A percentile compares a stretch with the other conserved stretches of the same genome.
Conservation (phyloP, 2,329 filamentous ascomycete species). For the Orbilia blumenaviensis region DNA sequence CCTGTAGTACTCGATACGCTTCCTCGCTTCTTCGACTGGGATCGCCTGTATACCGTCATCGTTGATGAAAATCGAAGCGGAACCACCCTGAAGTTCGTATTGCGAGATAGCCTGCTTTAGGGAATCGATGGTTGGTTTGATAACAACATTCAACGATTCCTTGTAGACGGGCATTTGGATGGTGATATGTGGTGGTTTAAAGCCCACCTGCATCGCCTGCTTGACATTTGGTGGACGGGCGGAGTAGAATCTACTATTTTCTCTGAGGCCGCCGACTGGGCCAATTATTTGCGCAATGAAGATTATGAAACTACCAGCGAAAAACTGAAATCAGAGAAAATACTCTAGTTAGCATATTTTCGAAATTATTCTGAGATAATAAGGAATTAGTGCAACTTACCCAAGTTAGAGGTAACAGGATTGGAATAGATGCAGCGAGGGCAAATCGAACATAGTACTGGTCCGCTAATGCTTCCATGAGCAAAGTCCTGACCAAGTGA, state of each 20-base stretch:
- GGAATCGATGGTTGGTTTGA: slow-evolving; percentile 68
- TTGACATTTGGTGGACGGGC: slow-evolving; percentile 60
- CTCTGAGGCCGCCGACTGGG: slow-evolving; percentile 63
- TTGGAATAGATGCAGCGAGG: slow-evolving; percentile 14
- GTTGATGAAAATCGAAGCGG: slow-evolving; percentile 74
- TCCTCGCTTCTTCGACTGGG: slow-evolving; percentile 60
- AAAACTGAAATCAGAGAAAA: slow-evolving; percentile 10
- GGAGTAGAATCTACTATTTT: slow-evolving; percentile 65
- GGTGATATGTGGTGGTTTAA: slow-evolving; percentile 62
- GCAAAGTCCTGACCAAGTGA: slow-evolving; percentile 26
- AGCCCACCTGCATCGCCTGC: slow-evolving; percentile 58
- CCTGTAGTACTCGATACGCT: slow-evolving; percentile 39
- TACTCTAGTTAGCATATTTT: neutral
- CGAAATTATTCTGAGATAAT: no score
- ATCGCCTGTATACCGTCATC: slow-evolving; percentile 75
- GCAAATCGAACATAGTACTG: slow-evolving; percentile 22
- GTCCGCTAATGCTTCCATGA: slow-evolving; percentile 26
- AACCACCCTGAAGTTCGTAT: slow-evolving; percentile 71
- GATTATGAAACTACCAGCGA: slow-evolving; percentile 35
- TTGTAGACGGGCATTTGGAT: slow-evolving; percentile 67
- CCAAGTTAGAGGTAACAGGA: slow-evolving; percentile 38
- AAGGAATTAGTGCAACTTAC: slow-evolving; percentile 4
- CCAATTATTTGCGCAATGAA: slow-evolving; percentile 63
- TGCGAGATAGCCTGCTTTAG: slow-evolving; percentile 69
- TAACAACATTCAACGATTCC: slow-evolving; percentile 65